phyloP scores from a whole-genome alignment of 805 yeast genomes.

The Lachancea thermotolerans region DNA sequence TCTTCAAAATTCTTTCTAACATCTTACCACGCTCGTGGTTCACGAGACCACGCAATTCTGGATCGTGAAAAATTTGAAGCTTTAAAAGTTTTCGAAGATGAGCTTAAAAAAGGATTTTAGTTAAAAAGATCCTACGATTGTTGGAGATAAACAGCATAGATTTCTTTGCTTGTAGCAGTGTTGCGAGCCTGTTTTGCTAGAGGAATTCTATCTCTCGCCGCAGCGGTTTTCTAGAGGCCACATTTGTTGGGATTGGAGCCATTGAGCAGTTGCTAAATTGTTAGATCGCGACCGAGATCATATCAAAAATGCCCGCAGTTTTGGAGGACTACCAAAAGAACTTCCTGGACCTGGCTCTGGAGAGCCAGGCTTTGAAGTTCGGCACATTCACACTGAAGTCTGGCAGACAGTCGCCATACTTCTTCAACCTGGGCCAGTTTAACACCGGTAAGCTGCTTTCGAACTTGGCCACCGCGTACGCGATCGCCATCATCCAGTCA shows the following conservation, averaged over 20 bases:
- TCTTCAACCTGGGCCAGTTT: constrained; percentile 90
- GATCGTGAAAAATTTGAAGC: not conserved
- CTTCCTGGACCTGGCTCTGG: constrained; percentile 77
- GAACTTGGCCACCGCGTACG: constrained; percentile 82
- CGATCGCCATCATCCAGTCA: constrained; percentile 74
- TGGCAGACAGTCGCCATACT: constrained; percentile 92
- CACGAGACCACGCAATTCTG: not conserved
- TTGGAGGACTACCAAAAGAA: constrained; percentile 48
- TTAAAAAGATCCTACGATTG: not conserved
- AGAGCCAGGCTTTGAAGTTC: constrained; percentile 74
- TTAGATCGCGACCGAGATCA: not conserved
- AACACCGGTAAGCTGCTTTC: constrained; percentile 71
- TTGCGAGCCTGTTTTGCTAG: not conserved
- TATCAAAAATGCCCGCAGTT: constrained; percentile 15
- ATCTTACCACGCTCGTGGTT: not conserved
- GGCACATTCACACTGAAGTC: constrained; percentile 87
- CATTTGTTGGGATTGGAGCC: not conserved
- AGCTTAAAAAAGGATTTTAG: not conserved
- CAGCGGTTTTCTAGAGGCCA: not conserved
- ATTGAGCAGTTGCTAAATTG: not conserved
- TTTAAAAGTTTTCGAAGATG: not conserved
- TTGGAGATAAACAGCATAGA: not conserved
- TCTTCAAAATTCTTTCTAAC: not conserved
- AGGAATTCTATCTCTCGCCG: not conserved
- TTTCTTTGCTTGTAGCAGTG: not conserved